A percentile compares a stretch with the other conserved stretches of the same genome.
These are phyloP conservation scores for Basidiobolus meristosporus DNA, from an alignment of 371 early-diverging fungal species.

Conservation along the genomic window DNA sequence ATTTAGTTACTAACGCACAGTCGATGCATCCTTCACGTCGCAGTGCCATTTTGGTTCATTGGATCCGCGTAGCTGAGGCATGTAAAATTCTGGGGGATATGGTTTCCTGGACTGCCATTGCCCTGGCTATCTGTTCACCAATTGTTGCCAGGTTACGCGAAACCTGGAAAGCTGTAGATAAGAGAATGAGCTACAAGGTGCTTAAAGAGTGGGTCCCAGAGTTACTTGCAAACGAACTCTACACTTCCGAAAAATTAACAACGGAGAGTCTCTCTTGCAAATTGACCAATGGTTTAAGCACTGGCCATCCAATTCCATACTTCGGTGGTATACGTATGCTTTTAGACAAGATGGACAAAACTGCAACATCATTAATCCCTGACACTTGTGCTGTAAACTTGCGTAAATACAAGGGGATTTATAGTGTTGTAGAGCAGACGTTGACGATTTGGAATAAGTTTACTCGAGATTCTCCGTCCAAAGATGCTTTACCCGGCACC, in stretches of 20 bases:
- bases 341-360: slow-evolving; percentile 3
- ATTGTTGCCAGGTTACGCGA: slow-evolving; percentile 50
- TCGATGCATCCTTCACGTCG: slow-evolving; percentile 21
- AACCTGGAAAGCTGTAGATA: slow-evolving; percentile 51
- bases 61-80: slow-evolving; percentile 44
- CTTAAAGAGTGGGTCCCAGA: slow-evolving; percentile 4
- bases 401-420: no score
- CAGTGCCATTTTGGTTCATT: slow-evolving; percentile 41
- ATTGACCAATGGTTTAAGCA: no score
- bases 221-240: slow-evolving; percentile 1
- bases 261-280: no score
- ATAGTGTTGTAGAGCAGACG: no score
- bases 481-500: no score
- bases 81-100: slow-evolving; percentile 38
- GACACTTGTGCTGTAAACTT: no score
- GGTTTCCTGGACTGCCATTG: slow-evolving; percentile 52
- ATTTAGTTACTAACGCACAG: slow-evolving; percentile 43
- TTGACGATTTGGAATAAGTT: no score
- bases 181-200: no score
- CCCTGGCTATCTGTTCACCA: slow-evolving; percentile 49
- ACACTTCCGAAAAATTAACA: no score
- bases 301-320: slow-evolving; percentile 26
- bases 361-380: slow-evolving; percentile 1
- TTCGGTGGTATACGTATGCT: slow-evolving; percentile 5
- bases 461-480: no score